Conservation (phyloP, 2,329 filamentous ascomycete genomes). For the Penicillium janthinellum region DNA sequence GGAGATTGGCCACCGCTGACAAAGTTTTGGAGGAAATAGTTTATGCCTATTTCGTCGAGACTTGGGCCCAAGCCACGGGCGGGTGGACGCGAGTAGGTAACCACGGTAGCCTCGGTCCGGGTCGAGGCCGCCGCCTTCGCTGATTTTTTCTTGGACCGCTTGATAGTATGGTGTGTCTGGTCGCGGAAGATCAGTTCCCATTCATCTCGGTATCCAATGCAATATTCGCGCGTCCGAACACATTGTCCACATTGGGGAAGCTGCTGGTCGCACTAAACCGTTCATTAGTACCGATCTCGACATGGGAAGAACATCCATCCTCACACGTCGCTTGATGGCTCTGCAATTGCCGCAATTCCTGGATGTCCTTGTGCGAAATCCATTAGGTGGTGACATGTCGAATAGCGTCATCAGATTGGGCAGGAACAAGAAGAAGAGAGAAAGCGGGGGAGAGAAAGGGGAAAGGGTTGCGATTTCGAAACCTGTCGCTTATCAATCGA, state of each 20-base stretch:
- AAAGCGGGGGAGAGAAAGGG: not conserved
- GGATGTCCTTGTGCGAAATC: not conserved
- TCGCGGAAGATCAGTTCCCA: conserved; percentile 36
- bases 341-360: conserved; percentile 8
- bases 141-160: conserved; percentile 16
- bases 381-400: not conserved
- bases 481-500: no score
- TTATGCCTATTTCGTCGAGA: conserved; percentile 27
- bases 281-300: not conserved
- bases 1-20: conserved; percentile 16
- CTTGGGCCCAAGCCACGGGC: conserved; percentile 6
- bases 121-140: not conserved
- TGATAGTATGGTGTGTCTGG: conserved; percentile 28
- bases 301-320: not conserved
- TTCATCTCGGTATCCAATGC: conserved; percentile 36
- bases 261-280: conserved; percentile 26
- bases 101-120: not conserved
- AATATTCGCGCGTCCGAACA: conserved; percentile 25
- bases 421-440: no score
- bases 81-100: not conserved
- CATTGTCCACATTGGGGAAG: conserved; percentile 31
- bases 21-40: conserved; percentile 30
- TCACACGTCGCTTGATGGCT: conserved; percentile 17
- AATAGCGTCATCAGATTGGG: not conserved
- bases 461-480: no score